These are phyloP conservation scores for Psilocybe sp. DNA, from an alignment of 768 basidiomycete species.

Conservation along the genomic window DNA sequence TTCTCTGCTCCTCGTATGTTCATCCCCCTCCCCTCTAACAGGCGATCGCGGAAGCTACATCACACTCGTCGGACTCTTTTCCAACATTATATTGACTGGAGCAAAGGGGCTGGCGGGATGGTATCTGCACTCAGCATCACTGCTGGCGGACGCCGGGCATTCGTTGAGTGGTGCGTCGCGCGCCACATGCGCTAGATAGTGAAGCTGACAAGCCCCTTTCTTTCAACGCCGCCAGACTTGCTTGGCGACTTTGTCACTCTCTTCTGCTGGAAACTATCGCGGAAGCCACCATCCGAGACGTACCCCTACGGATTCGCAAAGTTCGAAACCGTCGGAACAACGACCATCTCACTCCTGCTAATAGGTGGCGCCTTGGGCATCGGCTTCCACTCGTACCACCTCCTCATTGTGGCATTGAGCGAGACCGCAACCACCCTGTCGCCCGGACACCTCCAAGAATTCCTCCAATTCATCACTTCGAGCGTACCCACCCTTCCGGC, in stretches of 20 bases:
- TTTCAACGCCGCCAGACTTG: constrained; percentile 49
- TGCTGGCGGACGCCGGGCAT: constrained; percentile 94
- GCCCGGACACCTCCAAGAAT: constrained; percentile 59
- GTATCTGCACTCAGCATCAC: constrained; percentile 85
- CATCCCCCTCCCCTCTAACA: constrained; percentile 21
- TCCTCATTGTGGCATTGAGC: constrained; percentile 71
- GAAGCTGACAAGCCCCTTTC: background rate
- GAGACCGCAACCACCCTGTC: constrained; percentile 64
- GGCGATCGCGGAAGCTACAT: constrained; percentile 82
- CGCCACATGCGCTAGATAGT: background rate
- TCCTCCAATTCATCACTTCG: constrained; percentile 56
- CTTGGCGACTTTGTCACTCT: constrained; percentile 91
- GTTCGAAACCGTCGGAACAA: constrained; percentile 94
- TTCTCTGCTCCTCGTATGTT: background rate
- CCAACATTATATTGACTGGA: constrained; percentile 79
- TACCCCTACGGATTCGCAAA: constrained; percentile 93
- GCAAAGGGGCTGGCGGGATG: constrained; percentile 88
- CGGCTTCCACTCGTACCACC: constrained; percentile 86
- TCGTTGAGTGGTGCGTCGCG: constrained; percentile 71
- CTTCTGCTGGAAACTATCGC: constrained; percentile 82
- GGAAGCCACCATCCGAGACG: constrained; percentile 70
- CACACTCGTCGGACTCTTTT: constrained; percentile 79
- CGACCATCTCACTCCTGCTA: constrained; percentile 82
- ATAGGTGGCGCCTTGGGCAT: constrained; percentile 82
- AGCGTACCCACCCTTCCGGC: constrained; percentile 47